A percentile compares a stretch with the other conserved stretches of the same genome.
Conservation (phyloP, 2,329 filamentous ascomycete genomes). For the Hypoxylon sp. region DNA sequence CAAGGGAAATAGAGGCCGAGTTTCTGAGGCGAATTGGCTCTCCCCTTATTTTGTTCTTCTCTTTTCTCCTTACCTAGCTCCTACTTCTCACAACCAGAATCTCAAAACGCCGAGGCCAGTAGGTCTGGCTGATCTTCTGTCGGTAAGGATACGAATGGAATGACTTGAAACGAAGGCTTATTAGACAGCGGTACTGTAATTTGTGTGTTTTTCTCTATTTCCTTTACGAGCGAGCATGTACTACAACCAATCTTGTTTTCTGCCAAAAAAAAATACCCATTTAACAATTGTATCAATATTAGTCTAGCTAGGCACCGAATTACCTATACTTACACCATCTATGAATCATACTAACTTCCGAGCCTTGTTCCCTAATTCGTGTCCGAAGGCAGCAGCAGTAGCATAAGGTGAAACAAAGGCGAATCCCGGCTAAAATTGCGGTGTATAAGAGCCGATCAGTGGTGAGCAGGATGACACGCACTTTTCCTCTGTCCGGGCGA, state of each 20-base stretch:
- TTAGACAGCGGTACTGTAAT: constrained; percentile 19
- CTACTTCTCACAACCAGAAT: constrained; percentile 10
- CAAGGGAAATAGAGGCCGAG: background rate
- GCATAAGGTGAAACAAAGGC: constrained; percentile 7
- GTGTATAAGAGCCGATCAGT: constrained; percentile 14
- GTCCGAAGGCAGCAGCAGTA: constrained; percentile 4
- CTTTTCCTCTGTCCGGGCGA: background rate
- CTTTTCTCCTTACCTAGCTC: background rate
- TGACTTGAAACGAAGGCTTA: constrained; percentile 18
- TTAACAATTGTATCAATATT: constrained; percentile 18
- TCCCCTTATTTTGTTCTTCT: constrained; percentile 1
- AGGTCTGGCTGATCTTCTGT: constrained; percentile 18
- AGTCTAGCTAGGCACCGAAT: background rate
- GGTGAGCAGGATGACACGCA: constrained; percentile 4
- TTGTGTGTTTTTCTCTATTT: constrained; percentile 14
- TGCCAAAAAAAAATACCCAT: constrained; percentile 18
- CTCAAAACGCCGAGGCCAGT: constrained; percentile 13
- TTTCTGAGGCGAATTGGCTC: background rate
- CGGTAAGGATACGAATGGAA: constrained; percentile 36
- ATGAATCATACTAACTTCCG: background rate
- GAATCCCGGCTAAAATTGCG: constrained; percentile 17
- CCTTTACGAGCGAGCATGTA: constrained; percentile 18
- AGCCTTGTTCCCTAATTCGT: background rate
- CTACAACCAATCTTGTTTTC: constrained; percentile 7
- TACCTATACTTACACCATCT: background rate